phyloP scores from a whole-genome alignment of 257 asterid genomes.

The Gynochthodes officinalis region DNA sequence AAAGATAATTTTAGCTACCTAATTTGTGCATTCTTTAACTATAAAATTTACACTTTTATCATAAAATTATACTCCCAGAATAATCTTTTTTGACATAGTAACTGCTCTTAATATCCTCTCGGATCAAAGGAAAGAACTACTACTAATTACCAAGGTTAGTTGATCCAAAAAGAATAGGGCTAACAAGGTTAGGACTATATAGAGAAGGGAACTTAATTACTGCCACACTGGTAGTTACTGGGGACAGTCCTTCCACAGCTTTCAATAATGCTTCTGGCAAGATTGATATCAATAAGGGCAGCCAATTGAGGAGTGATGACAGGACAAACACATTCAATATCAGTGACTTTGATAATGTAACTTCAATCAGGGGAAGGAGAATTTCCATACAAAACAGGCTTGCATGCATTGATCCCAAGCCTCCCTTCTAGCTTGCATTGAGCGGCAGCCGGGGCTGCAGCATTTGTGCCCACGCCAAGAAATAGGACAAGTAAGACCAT shows the following conservation, averaged over 20 bases:
- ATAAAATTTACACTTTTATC: no score
- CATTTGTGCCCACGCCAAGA: background rate
- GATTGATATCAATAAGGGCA: constrained; percentile 21
- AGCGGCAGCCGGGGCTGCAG: background rate
- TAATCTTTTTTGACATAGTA: no score
- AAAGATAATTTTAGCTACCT: no score
- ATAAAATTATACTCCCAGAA: no score
- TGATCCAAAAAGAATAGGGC: no score
- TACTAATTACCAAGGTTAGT: no score
- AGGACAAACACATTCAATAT: constrained; percentile 23
- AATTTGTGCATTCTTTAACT: no score
- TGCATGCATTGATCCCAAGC: constrained; percentile 24
- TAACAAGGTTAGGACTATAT: no score
- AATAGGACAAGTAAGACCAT: background rate
- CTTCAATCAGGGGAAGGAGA: constrained; percentile 25
- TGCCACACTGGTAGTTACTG: constrained; percentile 33
- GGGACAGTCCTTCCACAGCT: constrained; percentile 31
- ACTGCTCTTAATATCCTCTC: no score
- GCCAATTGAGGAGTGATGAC: constrained; percentile 24
- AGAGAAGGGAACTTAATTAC: no score
- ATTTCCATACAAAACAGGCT: constrained; percentile 21
- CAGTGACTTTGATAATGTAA: constrained; percentile 16
- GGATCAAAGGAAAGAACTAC: no score
- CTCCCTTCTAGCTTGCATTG: constrained; percentile 17
- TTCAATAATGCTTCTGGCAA: constrained; percentile 13